Percentiles rank a stretch among this genome's conserved stretches.
Evolutionary conservation across 805 yeast species (phyloP).

Genomic region (Saturnispora sanitii): DNA sequence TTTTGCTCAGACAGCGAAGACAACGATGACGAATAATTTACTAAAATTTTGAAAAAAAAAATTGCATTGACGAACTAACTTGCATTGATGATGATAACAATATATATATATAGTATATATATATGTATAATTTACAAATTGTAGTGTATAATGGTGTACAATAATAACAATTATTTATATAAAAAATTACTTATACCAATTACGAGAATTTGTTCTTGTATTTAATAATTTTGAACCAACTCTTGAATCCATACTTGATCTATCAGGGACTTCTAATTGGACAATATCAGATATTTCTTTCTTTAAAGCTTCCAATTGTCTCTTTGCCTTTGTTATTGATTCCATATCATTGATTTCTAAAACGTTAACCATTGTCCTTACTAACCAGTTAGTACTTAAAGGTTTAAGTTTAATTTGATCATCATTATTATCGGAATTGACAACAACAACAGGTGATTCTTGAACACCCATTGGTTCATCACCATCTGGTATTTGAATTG

Average conservation of each 20-base stretch:
- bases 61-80: too few species aligned
- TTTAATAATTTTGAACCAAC: constrained; percentile 27
- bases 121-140: too few species aligned
- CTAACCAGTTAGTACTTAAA: constrained; percentile 24
- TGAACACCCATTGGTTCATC: background rate
- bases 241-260: constrained; percentile 75
- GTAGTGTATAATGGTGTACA: too few species aligned
- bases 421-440: background rate
- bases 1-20: constrained; percentile 3
- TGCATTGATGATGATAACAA: constrained; percentile 4
- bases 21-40: constrained; percentile 1
- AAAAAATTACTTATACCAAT: background rate
- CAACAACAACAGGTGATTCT: too few species aligned
- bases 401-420: background rate
- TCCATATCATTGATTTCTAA: constrained; percentile 68
- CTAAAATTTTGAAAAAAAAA: background rate
- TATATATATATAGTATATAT: background rate
- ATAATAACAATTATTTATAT: background rate
- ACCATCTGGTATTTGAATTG: too few species aligned
- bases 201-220: too few species aligned
- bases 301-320: constrained; percentile 52
- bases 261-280: constrained; percentile 62
- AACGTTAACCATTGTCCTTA: constrained; percentile 63
- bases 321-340: constrained; percentile 52
- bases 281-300: constrained; percentile 59